Evolutionary conservation across 352 stramenopile species (phyloP).

Genomic region (Peronospora destructor): DNA sequence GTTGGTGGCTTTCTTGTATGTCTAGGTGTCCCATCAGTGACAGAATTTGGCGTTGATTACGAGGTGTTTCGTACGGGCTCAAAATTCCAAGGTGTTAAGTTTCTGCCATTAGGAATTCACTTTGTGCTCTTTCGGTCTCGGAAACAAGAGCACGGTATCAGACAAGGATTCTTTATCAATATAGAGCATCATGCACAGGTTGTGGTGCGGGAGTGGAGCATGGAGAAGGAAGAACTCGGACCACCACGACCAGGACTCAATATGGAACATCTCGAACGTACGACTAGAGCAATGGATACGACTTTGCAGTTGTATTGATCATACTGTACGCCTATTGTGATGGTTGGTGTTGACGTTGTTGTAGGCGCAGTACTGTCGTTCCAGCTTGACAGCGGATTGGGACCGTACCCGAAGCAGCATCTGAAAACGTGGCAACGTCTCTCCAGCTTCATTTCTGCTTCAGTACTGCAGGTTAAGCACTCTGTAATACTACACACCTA

Average conservation of each 20-base stretch:
- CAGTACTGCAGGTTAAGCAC: conserved; percentile 42
- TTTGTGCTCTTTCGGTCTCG: conserved; percentile 76
- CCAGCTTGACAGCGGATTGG: conserved; percentile 73
- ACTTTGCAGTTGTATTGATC: background rate
- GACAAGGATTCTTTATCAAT: conserved; percentile 77
- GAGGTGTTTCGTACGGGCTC: conserved; percentile 74
- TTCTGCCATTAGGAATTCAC: conserved; percentile 71
- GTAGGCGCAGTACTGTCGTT: conserved; percentile 62
- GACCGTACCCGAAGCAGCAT: conserved; percentile 75
- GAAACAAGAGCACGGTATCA: conserved; percentile 74
- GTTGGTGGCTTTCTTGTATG: conserved; percentile 75
- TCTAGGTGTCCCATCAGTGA: conserved; percentile 66
- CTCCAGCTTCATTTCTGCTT: conserved; percentile 55
- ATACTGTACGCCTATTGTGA: background rate
- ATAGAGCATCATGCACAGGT: conserved; percentile 56
- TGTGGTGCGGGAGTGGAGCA: conserved; percentile 68
- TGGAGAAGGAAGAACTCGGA: conserved; percentile 69
- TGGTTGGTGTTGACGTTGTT: conserved; percentile 2
- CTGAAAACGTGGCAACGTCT: conserved; percentile 61
- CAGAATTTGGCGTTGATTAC: conserved; percentile 84
- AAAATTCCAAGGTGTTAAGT: conserved; percentile 82
- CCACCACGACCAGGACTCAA: conserved; percentile 49
- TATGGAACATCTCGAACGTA: conserved; percentile 65
- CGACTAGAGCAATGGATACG: conserved; percentile 1
- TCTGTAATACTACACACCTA: background rate